These are phyloP conservation scores for Saccharum spontaneum DNA, from an alignment of 176 grass and related monocot species.

Conservation along the genomic window DNA sequence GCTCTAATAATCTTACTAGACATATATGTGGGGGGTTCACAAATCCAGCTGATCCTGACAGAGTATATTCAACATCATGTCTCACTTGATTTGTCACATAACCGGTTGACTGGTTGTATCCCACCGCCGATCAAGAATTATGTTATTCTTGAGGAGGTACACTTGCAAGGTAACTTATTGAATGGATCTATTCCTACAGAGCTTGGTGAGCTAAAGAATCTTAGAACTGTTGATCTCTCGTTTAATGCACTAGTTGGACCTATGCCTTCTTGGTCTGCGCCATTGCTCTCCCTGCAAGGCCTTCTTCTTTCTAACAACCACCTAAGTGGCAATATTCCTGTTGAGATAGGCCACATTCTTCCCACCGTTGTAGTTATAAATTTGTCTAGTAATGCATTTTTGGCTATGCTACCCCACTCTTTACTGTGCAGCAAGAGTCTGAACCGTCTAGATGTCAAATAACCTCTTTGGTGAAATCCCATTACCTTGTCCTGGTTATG, in stretches of 20 bases:
- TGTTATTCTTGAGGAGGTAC: constrained; percentile 44
- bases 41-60: constrained; percentile 22
- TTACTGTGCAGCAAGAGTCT: constrained; percentile 51
- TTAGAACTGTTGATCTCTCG: constrained; percentile 57
- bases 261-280: constrained; percentile 33
- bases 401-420: constrained; percentile 49
- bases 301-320: constrained; percentile 59
- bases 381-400: constrained; percentile 58
- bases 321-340: constrained; percentile 50
- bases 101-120: constrained; percentile 54
- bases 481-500: constrained; percentile 28
- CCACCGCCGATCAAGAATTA: constrained; percentile 58
- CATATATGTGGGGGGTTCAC: constrained; percentile 55
- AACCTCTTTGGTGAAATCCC: constrained; percentile 57
- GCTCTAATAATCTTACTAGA: no score
- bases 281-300: constrained; percentile 52
- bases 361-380: constrained; percentile 55
- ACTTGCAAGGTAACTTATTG: constrained; percentile 59
- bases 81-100: constrained; percentile 47
- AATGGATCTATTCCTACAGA: constrained; percentile 63
- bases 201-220: constrained; percentile 56
- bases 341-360: constrained; percentile 50
- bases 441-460: constrained; percentile 64
- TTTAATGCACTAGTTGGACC: constrained; percentile 60
- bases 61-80: constrained; percentile 58